Evolutionary conservation across 2,329 filamentous ascomycete species (phyloP).

Genomic region (Venturia carpophila): DNA sequence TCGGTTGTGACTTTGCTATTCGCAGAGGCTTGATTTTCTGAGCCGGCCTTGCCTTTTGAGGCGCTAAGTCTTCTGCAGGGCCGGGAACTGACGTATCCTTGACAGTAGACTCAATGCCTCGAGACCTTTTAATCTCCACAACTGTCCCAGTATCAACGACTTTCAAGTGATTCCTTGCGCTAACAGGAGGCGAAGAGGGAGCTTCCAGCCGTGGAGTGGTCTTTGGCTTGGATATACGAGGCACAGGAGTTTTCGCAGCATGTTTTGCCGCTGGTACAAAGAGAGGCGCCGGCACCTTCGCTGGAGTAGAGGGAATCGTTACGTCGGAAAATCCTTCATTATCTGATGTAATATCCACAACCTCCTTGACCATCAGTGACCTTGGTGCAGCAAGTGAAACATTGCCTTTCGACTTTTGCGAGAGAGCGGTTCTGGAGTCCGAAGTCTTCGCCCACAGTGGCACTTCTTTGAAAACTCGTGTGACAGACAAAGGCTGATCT

Average conservation of each 20-base stretch:
- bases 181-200: conserved; percentile 33
- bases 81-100: background rate
- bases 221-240: conserved; percentile 22
- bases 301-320: conserved; percentile 25
- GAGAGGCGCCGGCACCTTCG: conserved; percentile 23
- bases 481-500: background rate
- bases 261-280: background rate
- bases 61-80: background rate
- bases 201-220: conserved; percentile 23
- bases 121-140: background rate
- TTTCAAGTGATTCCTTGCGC: conserved; percentile 31
- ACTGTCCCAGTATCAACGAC: conserved; percentile 23
- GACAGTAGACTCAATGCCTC: background rate
- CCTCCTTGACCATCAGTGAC: background rate
- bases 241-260: background rate
- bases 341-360: conserved; percentile 22
- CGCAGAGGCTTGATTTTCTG: background rate
- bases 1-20: conserved; percentile 8
- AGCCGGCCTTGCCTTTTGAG: background rate
- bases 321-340: conserved; percentile 10
- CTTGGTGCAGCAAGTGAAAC: background rate
- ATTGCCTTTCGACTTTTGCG: conserved; percentile 13
- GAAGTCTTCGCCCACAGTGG: conserved; percentile 25
- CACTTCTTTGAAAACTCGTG: conserved; percentile 20
- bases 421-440: conserved; percentile 22